These are phyloP conservation scores for Ophiostoma sp. DNA, from an alignment of 2,329 filamentous ascomycete species.

Conservation along the genomic window DNA sequence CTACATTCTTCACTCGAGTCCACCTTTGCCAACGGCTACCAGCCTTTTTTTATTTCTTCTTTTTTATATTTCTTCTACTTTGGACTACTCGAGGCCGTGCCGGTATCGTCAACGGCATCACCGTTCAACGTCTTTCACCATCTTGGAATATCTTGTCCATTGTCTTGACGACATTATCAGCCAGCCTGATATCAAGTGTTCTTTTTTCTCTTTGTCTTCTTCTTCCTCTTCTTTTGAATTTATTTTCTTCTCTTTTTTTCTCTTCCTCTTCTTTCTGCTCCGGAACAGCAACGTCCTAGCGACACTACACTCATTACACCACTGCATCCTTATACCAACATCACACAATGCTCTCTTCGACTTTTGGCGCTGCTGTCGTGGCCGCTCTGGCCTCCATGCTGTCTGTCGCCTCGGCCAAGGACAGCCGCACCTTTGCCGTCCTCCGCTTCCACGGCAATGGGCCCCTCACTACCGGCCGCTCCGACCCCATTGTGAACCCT, in stretches of 20 bases:
- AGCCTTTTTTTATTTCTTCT: neutral
- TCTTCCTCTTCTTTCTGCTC: neutral
- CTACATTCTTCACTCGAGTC: neutral
- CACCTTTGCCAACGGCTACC: neutral
- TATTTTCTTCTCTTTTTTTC: neutral
- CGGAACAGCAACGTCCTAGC: constrained; percentile 3
- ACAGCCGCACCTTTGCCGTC: constrained; percentile 57
- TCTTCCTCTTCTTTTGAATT: neutral
- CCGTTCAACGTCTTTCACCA: neutral
- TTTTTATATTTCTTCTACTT: neutral
- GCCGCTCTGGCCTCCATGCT: constrained; percentile 34
- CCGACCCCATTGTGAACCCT: constrained; percentile 64
- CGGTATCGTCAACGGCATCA: neutral
- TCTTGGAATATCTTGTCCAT: neutral
- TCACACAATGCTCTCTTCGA: constrained; percentile 18
- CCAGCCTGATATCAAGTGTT: neutral
- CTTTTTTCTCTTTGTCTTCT: neutral
- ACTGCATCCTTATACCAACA: neutral
- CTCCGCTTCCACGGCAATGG: constrained; percentile 64
- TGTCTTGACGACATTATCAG: constrained; percentile 4
- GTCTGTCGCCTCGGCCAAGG: constrained; percentile 39
- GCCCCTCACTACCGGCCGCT: constrained; percentile 54
- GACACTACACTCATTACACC: neutral
- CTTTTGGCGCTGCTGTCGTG: constrained; percentile 25
- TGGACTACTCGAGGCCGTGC: neutral